Evolutionary conservation across 208 protist genomes (phyloP), one percentile per base, ranked within the genome.

Genomic region (Leishmania gerbilli): DNA sequence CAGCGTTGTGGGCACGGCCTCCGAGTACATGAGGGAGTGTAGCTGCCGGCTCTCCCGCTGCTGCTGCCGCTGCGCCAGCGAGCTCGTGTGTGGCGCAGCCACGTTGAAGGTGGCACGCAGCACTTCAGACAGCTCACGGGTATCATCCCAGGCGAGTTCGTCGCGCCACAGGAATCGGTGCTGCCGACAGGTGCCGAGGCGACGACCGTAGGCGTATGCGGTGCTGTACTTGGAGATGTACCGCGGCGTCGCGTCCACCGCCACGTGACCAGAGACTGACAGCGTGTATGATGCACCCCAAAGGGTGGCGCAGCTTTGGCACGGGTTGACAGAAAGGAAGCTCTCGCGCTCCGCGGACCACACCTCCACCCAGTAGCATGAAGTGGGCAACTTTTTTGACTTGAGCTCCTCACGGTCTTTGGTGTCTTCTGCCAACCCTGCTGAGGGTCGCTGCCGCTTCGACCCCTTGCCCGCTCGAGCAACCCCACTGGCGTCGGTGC

Each of bases 301-400:
- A 17, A 96, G 76, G 58, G 93, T 96, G 2, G 93, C 81, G 72
- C 89, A 95, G 27, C 85, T 87, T 15, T 71, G 72, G 80, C 93
- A 96, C 27, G 95, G 93, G 69, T 98, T 98, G 15, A 97, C 92
- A 1, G 95, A 92, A 40, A 98, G 84, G 76, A 92, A 98, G 49
- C 65, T 87, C 68, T 95, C 79, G n/a, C 93, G 87, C 74, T 95
- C 89, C 8, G 87, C 80, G 55, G 92, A 92, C 95, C 95, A 98
- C 76, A 98, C 95, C 77, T 98, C 93, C 27, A 92, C 87, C 95
- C 95, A 98, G 76, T 93, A 95, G 79, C 91, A 96, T 51, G 91
- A 95, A 15, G 85, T 90, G 24, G 91, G 93, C 15, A 93, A 75
- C 68, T 90, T 92, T 75, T 89, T 87, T 0, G 89, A 90, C 55